phyloP scores from a whole-genome alignment of 352 stramenopile species.

The Phytophthora pluvialis region DNA sequence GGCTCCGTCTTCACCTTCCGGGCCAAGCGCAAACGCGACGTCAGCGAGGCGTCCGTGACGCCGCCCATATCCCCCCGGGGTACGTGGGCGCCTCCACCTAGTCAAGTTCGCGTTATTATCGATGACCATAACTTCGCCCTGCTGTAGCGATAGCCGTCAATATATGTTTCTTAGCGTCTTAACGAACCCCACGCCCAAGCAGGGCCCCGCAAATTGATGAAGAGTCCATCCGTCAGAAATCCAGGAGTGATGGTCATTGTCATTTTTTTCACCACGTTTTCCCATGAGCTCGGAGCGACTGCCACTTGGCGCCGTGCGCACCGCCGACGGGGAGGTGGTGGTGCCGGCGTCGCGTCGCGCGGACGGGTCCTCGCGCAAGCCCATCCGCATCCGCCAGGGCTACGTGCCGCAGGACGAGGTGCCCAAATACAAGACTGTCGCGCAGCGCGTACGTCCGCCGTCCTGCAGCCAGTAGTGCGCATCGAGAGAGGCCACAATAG shows the following conservation, averaged over 20 bases:
- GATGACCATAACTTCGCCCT: slow-evolving; percentile 28
- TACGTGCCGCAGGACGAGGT: slow-evolving; percentile 87
- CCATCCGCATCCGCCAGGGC: slow-evolving; percentile 81
- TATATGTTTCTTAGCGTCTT: too few relatives aligned
- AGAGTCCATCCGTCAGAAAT: neutral
- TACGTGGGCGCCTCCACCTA: slow-evolving; percentile 9
- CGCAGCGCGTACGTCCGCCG: slow-evolving; percentile 49
- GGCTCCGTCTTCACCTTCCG: slow-evolving; percentile 25
- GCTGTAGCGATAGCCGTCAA: slow-evolving; percentile 15
- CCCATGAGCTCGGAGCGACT: slow-evolving; percentile 32
- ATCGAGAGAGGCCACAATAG: neutral
- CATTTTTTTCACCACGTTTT: slow-evolving; percentile 1
- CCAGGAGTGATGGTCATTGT: slow-evolving; percentile 6
- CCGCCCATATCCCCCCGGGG: neutral
- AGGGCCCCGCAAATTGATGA: too few relatives aligned
- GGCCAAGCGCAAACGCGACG: slow-evolving; percentile 20
- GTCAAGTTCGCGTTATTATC: slow-evolving; percentile 30
- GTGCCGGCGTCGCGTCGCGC: slow-evolving; percentile 67
- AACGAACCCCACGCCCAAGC: too few relatives aligned
- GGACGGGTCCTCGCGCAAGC: slow-evolving; percentile 78
- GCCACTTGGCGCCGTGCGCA: slow-evolving; percentile 69
- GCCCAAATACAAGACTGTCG: slow-evolving; percentile 79
- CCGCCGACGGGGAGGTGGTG: slow-evolving; percentile 63
- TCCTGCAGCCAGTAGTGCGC: neutral
- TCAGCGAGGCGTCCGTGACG: slow-evolving; percentile 1